A percentile compares a stretch with the other conserved stretches of the same genome.
These are phyloP conservation scores for Ceratobasidium sp. DNA, from an alignment of 1,284 basidiomycete species.

Conservation along the genomic window DNA sequence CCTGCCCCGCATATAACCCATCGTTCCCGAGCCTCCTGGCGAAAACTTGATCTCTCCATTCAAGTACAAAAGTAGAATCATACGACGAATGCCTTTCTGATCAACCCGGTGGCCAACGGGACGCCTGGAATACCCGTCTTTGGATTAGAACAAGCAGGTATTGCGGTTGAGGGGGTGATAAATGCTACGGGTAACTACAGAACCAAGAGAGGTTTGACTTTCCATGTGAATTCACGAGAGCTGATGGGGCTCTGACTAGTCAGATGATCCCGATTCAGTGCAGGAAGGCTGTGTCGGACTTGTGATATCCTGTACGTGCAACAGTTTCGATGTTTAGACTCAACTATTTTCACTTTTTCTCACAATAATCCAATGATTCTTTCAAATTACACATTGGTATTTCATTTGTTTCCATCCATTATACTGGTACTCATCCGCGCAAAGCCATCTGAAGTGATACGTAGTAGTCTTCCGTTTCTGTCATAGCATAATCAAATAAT, in stretches of 20 bases:
- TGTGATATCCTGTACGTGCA: not conserved
- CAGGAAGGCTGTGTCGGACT: not conserved
- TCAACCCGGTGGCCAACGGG: not conserved
- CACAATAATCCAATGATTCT: too few species aligned
- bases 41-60: constrained; percentile 29
- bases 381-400: too few species aligned
- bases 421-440: not conserved
- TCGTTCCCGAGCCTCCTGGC: constrained; percentile 33
- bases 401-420: too few species aligned
- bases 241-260: not conserved
- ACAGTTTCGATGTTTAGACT: not conserved
- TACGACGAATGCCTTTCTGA: not conserved
- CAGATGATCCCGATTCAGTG: not conserved
- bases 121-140: not conserved
- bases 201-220: not conserved
- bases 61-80: not conserved
- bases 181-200: not conserved
- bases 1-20: constrained; percentile 28
- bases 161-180: not conserved
- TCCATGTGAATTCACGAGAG: not conserved
- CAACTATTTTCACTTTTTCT: not conserved
- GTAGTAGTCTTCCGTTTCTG: not conserved
- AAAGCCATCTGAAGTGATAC: not conserved
- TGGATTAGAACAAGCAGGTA: not conserved
- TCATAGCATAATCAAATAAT: not conserved